Conservation (phyloP, 345 rosid species). For the Lenwebbia sp. region DNA sequence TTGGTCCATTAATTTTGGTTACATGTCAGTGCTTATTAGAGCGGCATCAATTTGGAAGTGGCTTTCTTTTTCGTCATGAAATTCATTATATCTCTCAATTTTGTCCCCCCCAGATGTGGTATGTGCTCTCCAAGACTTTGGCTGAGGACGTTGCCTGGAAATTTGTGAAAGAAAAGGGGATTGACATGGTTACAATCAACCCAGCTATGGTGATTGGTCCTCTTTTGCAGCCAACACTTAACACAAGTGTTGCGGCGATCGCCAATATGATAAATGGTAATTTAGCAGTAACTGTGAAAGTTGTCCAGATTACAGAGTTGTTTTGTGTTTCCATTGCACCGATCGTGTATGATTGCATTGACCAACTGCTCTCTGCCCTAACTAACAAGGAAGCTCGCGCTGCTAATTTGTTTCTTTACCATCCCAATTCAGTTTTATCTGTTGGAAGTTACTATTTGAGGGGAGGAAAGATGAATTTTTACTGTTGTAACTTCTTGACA, state of each 20-base stretch:
- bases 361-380: background rate
- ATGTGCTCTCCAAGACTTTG: slow-evolving; percentile 76
- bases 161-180: slow-evolving; percentile 57
- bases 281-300: background rate
- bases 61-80: background rate
- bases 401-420: background rate
- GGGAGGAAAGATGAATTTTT: background rate
- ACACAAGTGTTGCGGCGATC: slow-evolving; percentile 80
- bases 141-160: slow-evolving; percentile 94
- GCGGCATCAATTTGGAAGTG: background rate
- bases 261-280: slow-evolving; percentile 71
- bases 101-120: slow-evolving; percentile 50
- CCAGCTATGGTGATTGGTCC: slow-evolving; percentile 96
- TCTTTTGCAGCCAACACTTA: slow-evolving; percentile 84
- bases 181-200: slow-evolving; percentile 67
- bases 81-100: background rate
- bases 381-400: background rate
- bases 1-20: background rate
- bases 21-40: background rate
- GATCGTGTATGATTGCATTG: background rate
- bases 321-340: background rate
- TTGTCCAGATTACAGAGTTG: background rate
- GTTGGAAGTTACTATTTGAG: background rate
- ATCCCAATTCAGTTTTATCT: background rate
- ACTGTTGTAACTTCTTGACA: background rate